Evolutionary conservation across 352 stramenopile species (phyloP).

Genomic region (Phytophthora sp.): DNA sequence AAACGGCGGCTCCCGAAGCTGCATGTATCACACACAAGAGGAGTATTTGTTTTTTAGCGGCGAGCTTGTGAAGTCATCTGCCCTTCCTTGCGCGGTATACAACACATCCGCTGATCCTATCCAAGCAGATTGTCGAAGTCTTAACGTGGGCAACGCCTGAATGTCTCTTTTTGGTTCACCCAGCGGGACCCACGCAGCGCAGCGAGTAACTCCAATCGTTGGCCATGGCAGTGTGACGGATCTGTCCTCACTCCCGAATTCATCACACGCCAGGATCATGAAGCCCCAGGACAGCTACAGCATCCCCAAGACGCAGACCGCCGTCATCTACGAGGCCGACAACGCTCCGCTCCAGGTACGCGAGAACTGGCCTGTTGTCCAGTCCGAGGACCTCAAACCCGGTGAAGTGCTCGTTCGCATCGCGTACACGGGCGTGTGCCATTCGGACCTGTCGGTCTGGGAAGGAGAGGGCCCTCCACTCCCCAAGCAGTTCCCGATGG

Average conservation of each 20-base stretch:
- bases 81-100: conserved; percentile 29
- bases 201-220: conserved; percentile 28
- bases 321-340: conserved; percentile 57
- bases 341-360: conserved; percentile 53
- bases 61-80: too few relatives aligned
- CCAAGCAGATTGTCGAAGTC: conserved; percentile 16
- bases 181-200: background rate
- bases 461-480: conserved; percentile 41
- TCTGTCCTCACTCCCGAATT: conserved; percentile 29
- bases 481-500: conserved; percentile 46
- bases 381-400: conserved; percentile 48
- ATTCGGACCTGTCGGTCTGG: conserved; percentile 59
- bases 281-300: conserved; percentile 47
- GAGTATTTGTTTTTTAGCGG: too few relatives aligned
- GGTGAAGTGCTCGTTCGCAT: conserved; percentile 60
- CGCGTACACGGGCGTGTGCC: conserved; percentile 58
- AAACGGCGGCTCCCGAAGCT: too few relatives aligned
- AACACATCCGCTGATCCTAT: conserved; percentile 31
- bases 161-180: conserved; percentile 29
- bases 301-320: conserved; percentile 59
- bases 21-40: background rate
- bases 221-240: conserved; percentile 6
- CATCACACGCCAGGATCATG: too few relatives aligned
- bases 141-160: conserved; percentile 2
- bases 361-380: conserved; percentile 53